Evolutionary conservation across 306 rosid genomes (phyloP).

Genomic region (Hippophae tibetana): DNA sequence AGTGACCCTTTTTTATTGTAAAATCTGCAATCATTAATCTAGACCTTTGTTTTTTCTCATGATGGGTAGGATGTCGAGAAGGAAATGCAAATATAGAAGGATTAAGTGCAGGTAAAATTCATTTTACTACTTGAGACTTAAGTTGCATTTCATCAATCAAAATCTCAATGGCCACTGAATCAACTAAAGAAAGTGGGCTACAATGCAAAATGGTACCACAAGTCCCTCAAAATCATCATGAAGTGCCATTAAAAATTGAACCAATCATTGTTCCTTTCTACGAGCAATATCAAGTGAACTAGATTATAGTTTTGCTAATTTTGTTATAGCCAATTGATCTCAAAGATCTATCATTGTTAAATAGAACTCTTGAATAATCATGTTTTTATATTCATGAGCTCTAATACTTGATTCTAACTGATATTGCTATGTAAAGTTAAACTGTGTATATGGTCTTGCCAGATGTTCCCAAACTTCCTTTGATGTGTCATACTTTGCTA

Average conservation of each 20-base stretch:
- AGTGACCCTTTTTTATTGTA: too few species aligned
- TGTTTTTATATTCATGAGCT: not conserved
- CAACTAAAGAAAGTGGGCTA: not conserved
- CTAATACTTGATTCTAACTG: too few species aligned
- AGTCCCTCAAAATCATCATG: too few species aligned
- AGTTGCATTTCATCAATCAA: not conserved
- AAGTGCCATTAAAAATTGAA: too few species aligned
- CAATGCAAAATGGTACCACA: too few species aligned
- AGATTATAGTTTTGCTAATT: not conserved
- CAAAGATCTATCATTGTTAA: too few species aligned
- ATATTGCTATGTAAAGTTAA: not conserved
- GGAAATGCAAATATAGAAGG: not conserved
- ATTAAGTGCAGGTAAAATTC: not conserved
- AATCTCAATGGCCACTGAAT: not conserved
- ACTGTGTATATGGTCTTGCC: too few species aligned
- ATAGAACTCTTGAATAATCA: not conserved
- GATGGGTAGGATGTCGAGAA: not conserved
- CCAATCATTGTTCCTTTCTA: not conserved
- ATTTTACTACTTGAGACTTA: not conserved
- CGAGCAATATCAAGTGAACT: not conserved
- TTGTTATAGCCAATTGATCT: too few species aligned
- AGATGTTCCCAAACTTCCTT: too few species aligned
- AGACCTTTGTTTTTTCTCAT: not conserved
- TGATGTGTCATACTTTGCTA: too few species aligned
- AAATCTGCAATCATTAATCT: not conserved